Evolutionary conservation across 495 filamentous ascomycete species (phyloP).

Genomic region (Aspergillus egyptiacus): DNA sequence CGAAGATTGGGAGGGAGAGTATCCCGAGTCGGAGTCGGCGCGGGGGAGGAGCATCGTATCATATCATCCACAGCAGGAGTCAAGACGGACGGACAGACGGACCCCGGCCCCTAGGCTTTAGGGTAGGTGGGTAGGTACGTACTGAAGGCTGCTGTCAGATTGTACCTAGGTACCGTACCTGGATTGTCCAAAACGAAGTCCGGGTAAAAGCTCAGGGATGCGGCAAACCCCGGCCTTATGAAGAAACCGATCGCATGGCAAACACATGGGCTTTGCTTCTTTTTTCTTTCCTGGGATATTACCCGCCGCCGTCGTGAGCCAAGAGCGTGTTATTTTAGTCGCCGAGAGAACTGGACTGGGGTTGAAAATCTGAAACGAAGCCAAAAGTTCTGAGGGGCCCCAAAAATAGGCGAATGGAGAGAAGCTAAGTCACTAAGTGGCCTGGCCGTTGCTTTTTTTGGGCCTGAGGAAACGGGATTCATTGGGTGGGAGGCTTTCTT

Average conservation of each 20-base stretch:
- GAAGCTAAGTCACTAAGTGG: neutral
- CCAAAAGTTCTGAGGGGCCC: slow-evolving; percentile 1
- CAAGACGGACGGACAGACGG: neutral
- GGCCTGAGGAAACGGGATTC: neutral
- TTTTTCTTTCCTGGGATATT: no score
- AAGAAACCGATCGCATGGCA: no score
- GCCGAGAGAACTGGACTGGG: slow-evolving; percentile 9
- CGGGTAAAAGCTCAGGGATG: neutral
- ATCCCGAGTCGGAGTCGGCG: neutral
- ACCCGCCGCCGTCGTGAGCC: neutral
- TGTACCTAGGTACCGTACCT: neutral
- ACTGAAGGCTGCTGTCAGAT: no score
- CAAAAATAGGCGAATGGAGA: slow-evolving; percentile 11
- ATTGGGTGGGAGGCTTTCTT: slow-evolving; percentile 13
- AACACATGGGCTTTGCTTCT: no score
- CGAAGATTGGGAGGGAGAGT: neutral
- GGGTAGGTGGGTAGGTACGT: no score
- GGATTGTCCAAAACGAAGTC: no score
- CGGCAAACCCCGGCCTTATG: slow-evolving; percentile 3
- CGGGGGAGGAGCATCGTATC: neutral
- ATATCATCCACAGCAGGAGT: no score
- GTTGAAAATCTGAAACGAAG: slow-evolving; percentile 12
- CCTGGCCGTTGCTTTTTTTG: slow-evolving; percentile 1
- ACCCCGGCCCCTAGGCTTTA: no score
- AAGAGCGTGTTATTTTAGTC: slow-evolving; percentile 12